phyloP scores from a whole-genome alignment of 345 rosid genomes.

The Garcia nutans region DNA sequence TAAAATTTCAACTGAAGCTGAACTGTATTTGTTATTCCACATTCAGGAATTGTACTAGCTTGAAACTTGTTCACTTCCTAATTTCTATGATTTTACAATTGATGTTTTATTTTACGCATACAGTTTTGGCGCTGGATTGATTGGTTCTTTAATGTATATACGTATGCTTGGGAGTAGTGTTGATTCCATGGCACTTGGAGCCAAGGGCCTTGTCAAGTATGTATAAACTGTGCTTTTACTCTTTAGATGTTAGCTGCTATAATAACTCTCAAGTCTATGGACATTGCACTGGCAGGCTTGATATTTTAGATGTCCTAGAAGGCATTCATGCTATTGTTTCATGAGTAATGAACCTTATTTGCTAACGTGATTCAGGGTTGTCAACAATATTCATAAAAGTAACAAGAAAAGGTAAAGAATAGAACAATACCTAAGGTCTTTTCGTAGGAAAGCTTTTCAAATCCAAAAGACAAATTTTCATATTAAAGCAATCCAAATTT shows the following conservation, averaged over 20 bases:
- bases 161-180: conserved; percentile 87
- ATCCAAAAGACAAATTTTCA: not conserved
- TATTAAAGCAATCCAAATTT: not conserved
- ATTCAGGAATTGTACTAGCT: no score
- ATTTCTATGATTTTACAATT: not conserved
- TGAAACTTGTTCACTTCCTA: not conserved
- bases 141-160: conserved; percentile 75
- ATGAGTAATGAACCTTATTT: not conserved
- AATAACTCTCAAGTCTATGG: not conserved
- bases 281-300: not conserved
- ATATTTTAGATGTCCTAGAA: not conserved
- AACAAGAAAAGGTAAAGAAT: not conserved
- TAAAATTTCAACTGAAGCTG: no score
- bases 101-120: conserved; percentile 11
- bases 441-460: not conserved
- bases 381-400: not conserved
- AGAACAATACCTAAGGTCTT: not conserved
- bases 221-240: conserved; percentile 18
- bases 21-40: no score
- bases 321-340: not conserved
- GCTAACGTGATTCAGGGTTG: not conserved
- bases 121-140: conserved; percentile 82
- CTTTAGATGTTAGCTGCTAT: not conserved
- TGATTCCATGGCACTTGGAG: conserved; percentile 87
- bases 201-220: conserved; percentile 77